A percentile compares a stretch with the other conserved stretches of the same genome.
Evolutionary conservation across 1,139 yeast species (phyloP).

Genomic region (Sugiyamaella xylanicola): DNA sequence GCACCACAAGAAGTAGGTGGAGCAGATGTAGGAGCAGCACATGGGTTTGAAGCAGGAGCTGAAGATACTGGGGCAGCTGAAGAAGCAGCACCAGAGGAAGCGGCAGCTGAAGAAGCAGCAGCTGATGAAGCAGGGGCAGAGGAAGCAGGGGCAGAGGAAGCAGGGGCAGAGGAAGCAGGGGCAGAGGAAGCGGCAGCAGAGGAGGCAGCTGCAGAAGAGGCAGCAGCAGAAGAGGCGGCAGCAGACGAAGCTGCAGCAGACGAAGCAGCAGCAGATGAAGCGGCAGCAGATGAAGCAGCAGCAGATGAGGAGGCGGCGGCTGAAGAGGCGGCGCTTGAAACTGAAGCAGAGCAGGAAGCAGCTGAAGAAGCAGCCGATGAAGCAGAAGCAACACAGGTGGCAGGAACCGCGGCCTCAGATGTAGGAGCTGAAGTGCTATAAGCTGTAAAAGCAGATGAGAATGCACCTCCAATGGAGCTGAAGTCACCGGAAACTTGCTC

Average conservation of each 20-base stretch:
- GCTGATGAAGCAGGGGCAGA: constrained; percentile 7
- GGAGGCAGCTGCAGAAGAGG: constrained; percentile 6
- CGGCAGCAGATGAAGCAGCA: constrained; percentile 7
- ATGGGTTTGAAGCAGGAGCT: constrained; percentile 1
- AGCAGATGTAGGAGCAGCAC: constrained; percentile 1
- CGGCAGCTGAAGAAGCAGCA: neutral
- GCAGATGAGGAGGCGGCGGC: constrained; percentile 8
- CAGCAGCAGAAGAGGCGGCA: constrained; percentile 11
- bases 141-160: neutral
- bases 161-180: constrained; percentile 7
- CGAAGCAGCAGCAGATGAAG: constrained; percentile 9
- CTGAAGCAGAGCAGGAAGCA: constrained; percentile 15
- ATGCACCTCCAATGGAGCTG: constrained; percentile 23
- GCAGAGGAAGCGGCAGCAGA: constrained; percentile 6
- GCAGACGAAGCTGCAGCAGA: constrained; percentile 14
- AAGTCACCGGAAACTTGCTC: constrained; percentile 16
- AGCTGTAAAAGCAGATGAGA: constrained; percentile 14
- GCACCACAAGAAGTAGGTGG: constrained; percentile 11
- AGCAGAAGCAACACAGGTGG: constrained; percentile 3
- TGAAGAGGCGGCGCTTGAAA: constrained; percentile 14
- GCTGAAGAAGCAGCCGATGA: constrained; percentile 15
- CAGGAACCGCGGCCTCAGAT: constrained; percentile 17
- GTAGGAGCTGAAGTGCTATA: constrained; percentile 15
- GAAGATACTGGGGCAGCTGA: constrained; percentile 8
- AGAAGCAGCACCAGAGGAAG: constrained; percentile 13